phyloP scores from a whole-genome alignment of 2,329 filamentous ascomycete species.

The Tolypocladium tropicale region DNA sequence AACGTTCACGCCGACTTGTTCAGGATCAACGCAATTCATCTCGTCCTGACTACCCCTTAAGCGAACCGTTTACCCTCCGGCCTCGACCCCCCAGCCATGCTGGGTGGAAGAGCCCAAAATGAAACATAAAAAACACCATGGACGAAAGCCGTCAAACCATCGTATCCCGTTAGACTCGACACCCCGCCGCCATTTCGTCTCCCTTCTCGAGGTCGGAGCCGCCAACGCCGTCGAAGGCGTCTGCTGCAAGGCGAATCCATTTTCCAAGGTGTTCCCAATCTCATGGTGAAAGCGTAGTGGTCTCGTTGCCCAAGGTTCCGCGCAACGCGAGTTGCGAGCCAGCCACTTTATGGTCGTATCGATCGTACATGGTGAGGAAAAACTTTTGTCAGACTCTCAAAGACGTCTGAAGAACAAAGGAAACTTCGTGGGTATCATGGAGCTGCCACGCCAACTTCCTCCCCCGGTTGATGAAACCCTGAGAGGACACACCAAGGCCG shows the following conservation, averaged over 20 bases:
- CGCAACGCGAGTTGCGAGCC: constrained; percentile 18
- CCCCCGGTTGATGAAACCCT: constrained; percentile 10
- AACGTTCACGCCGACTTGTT: constrained; percentile 13
- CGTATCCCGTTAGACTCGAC: constrained; percentile 12
- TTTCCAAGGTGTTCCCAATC: constrained; percentile 17
- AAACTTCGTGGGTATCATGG: constrained; percentile 30
- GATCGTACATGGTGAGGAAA: constrained; percentile 18
- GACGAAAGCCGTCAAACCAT: constrained; percentile 7
- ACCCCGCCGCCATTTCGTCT: constrained; percentile 15
- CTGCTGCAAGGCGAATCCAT: constrained; percentile 19
- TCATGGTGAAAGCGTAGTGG: constrained; percentile 11
- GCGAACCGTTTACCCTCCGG: constrained; percentile 15
- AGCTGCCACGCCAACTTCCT: constrained; percentile 29
- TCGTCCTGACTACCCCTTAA: constrained; percentile 27
- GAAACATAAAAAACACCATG: constrained; percentile 9
- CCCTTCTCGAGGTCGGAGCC: constrained; percentile 10
- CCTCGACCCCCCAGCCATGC: constrained; percentile 3
- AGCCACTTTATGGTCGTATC: constrained; percentile 19
- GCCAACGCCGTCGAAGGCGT: constrained; percentile 9
- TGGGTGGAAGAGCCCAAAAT: background rate
- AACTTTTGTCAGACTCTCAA: constrained; percentile 10
- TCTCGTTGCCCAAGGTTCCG: constrained; percentile 12
- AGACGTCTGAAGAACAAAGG: constrained; percentile 11
- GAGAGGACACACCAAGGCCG: constrained; percentile 12
- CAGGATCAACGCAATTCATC: constrained; percentile 23